phyloP scores from a whole-genome alignment of 352 stramenopile genomes.

The Phytopythium sindhum region DNA sequence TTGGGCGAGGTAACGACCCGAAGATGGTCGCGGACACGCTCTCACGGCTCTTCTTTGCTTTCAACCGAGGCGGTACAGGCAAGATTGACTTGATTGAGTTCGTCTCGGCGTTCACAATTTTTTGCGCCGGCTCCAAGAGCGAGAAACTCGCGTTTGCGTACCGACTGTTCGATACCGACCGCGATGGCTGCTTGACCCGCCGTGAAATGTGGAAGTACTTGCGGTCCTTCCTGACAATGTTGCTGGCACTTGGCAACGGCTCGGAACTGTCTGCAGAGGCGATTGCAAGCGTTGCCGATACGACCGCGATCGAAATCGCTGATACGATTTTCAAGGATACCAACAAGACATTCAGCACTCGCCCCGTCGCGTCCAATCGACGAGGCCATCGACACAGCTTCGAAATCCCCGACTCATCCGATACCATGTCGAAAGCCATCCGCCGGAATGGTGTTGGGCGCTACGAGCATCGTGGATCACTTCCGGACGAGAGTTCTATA shows the following conservation, averaged over 20 bases:
- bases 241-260: conserved; percentile 92
- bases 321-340: conserved; percentile 83
- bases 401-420: conserved; percentile 44
- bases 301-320: conserved; percentile 77
- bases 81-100: conserved; percentile 90
- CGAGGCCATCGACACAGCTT: conserved; percentile 47
- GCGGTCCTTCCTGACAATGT: conserved; percentile 92
- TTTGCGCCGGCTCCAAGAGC: conserved; percentile 94
- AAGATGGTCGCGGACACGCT: conserved; percentile 79
- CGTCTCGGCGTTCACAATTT: conserved; percentile 91
- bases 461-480: conserved; percentile 71
- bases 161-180: conserved; percentile 89
- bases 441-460: conserved; percentile 35
- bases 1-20: conserved; percentile 58
- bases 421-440: conserved; percentile 19
- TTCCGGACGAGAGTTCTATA: conserved; percentile 55
- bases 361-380: conserved; percentile 24
- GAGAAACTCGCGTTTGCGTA: conserved; percentile 92
- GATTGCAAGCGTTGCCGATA: conserved; percentile 76
- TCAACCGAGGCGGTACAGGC: conserved; percentile 79
- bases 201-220: conserved; percentile 92
- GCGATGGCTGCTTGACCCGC: conserved; percentile 87
- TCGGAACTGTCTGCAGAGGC: conserved; percentile 77
- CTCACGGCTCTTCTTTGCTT: conserved; percentile 81
- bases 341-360: conserved; percentile 72